These are phyloP conservation scores for Colletotrichum sp. DNA, from an alignment of 2,329 filamentous ascomycete species.

Conservation along the genomic window DNA sequence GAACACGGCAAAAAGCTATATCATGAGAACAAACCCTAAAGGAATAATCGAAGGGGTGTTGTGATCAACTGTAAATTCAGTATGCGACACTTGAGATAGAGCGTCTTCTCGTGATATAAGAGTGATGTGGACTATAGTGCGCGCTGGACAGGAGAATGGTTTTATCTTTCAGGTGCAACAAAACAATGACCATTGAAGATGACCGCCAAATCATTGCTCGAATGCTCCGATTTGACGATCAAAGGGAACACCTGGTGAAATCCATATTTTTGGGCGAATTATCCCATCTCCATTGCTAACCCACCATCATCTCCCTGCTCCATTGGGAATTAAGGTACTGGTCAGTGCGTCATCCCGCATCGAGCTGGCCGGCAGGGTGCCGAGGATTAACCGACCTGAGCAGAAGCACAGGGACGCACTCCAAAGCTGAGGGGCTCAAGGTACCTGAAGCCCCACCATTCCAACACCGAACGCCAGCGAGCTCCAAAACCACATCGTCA, in stretches of 20 bases:
- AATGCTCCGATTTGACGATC: not conserved
- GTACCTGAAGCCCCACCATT: not conserved
- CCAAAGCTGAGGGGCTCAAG: not conserved
- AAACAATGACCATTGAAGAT: not conserved
- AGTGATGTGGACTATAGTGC: not conserved
- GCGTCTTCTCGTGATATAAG: not conserved
- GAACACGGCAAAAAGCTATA: rapidly evolving
- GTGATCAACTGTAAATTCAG: not conserved
- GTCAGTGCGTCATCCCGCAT: not conserved
- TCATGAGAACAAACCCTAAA: rapidly evolving
- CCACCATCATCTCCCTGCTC: not conserved
- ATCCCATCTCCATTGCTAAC: not conserved
- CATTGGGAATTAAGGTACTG: not conserved
- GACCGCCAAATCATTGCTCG: not conserved
- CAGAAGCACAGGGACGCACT: not conserved
- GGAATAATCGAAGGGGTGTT: not conserved
- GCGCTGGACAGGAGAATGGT: not conserved
- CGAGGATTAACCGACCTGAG: not conserved
- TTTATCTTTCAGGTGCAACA: not conserved
- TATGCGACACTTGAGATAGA: rapidly evolving
- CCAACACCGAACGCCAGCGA: not conserved
- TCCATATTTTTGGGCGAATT: not conserved
- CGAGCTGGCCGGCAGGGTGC: not conserved
- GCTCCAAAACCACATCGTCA: not conserved
- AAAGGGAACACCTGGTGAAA: not conserved